Evolutionary conservation across 495 filamentous ascomycete species (phyloP), one percentile per base, ranked within the genome.

Genomic region (Penicillium paradoxum): DNA sequence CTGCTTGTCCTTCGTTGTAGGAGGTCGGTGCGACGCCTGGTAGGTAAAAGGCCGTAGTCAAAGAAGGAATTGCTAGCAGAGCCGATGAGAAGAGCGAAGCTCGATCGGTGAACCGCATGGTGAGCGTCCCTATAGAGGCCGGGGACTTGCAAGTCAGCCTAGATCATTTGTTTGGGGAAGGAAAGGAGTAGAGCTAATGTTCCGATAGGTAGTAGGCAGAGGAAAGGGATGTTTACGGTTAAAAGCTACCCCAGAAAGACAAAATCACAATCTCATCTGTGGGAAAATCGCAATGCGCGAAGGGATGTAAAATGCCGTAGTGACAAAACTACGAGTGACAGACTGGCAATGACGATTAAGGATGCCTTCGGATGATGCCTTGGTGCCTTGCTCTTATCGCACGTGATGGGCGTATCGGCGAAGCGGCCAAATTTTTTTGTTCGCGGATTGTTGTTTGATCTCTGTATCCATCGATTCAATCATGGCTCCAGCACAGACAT

Each of bases 21-120:
- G 91, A 89, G 19, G 87, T 90, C n/a, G 95, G 93, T 45, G 91
- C 91, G 62, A 97, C 90, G 53, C 93, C 93, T 14, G 93, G 93
- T 33, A 98, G 86, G 73, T 97, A 97, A 77, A 97, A 97, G 46
- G 89, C 88, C 5, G 84, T 72, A 17, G 86, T 78, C 29, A 88
- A 69, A 4, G 73, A 66, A 32, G 76, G 69, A 8, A 70, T 56
- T 19, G 65, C 49, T 13, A 73, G 56, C 9, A 76, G 46, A 37
- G 64, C 57, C 30, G 60, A 59, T 2, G 62, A 55, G 18, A 75
- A 33, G 25, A 70, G 51, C 21, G 61, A 54, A 3, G 59, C 38
- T 54, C 60, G 70, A 46, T 66, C 65, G 59, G 56, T 60, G 55
- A 69, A 68, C 57, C 70, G 64, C 74, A 77, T 77, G 33, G 56